Conservation (phyloP, 2,329 filamentous ascomycete species). For the Pestalotiopsis sp. region DNA sequence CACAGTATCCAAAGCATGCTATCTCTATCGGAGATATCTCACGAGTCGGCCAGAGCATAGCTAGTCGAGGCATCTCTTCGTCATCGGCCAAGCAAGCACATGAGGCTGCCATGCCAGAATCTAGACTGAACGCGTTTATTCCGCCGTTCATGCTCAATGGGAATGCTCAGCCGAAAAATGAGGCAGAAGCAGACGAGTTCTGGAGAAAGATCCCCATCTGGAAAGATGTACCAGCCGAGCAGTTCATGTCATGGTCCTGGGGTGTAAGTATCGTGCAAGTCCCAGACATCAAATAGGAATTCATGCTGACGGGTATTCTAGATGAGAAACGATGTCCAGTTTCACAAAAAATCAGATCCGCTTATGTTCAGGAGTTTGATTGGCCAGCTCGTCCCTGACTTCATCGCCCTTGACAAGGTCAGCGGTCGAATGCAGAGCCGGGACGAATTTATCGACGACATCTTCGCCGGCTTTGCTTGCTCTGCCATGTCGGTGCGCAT, state of each 20-base stretch:
- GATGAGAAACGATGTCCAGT: slow-evolving; percentile 52
- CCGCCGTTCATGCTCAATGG: background rate
- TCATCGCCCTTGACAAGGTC: slow-evolving; percentile 41
- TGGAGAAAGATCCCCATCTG: slow-evolving; percentile 55
- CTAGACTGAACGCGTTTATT: background rate
- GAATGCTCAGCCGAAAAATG: background rate
- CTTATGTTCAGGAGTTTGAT: slow-evolving; percentile 52
- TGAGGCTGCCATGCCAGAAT: slow-evolving; percentile 3
- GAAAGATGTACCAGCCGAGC: slow-evolving; percentile 45
- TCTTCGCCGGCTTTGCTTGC: slow-evolving; percentile 51
- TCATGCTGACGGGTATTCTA: slow-evolving; percentile 25
- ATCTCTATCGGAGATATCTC: background rate
- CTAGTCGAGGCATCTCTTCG: background rate
- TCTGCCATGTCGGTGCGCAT: slow-evolving; percentile 64
- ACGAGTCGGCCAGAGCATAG: background rate
- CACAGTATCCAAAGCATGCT: background rate
- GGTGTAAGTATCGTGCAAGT: slow-evolving; percentile 40
- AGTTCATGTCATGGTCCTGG: slow-evolving; percentile 58
- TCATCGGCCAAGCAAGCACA: background rate
- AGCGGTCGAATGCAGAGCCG: slow-evolving; percentile 43
- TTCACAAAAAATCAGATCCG: slow-evolving; percentile 27
- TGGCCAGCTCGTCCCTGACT: slow-evolving; percentile 48
- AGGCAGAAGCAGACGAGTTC: slow-evolving; percentile 39
- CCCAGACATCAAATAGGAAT: slow-evolving; percentile 13
- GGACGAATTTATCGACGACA: slow-evolving; percentile 57